Conservation (phyloP, 1,284 basidiomycete species). For the Trichosporon faecale region DNA sequence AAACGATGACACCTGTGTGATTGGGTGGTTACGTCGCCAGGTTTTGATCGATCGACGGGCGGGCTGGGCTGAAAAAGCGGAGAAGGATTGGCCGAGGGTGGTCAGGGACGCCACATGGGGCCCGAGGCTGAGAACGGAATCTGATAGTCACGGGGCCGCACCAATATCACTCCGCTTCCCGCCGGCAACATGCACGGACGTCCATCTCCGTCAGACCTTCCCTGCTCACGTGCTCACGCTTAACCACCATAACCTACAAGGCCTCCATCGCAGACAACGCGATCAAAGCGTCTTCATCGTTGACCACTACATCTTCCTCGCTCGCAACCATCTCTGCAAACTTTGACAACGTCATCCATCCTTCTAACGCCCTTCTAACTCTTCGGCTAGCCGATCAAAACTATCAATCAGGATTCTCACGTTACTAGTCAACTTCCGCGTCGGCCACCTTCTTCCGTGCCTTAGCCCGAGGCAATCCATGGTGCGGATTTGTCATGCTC, state of each 20-base stretch:
- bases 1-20: not conserved
- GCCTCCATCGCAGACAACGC: not conserved
- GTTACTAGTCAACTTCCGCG: not conserved
- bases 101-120: not conserved
- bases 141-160: not conserved
- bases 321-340: not conserved
- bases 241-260: not conserved
- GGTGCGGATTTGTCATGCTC: not conserved
- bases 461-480: not conserved
- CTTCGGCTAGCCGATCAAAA: not conserved
- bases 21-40: constrained; percentile 1
- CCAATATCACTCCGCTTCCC: not conserved
- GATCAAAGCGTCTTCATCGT: not conserved
- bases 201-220: not conserved
- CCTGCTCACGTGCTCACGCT: not conserved
- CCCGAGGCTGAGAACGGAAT: not conserved
- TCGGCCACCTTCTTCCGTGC: not conserved
- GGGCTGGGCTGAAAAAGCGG: not conserved
- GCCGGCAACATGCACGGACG: not conserved
- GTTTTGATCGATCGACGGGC: constrained; percentile 1
- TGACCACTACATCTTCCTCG: not conserved
- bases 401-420: not conserved
- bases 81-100: not conserved
- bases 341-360: not conserved
- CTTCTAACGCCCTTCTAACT: not conserved